Evolutionary conservation across 1,139 yeast genomes (phyloP).

Genomic region (Spathaspora jeffriesii): DNA sequence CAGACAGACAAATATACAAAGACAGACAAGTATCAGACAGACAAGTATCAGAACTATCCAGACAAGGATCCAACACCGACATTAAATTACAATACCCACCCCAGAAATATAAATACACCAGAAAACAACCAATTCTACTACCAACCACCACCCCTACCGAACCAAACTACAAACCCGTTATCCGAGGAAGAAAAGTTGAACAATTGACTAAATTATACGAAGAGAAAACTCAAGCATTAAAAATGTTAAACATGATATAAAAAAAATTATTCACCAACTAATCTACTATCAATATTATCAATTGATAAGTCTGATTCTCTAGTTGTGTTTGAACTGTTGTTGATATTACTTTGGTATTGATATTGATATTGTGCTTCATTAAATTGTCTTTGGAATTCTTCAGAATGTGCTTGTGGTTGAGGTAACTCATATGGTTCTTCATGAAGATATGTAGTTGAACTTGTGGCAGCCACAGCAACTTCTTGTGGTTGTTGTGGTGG

Average conservation of each 20-base stretch:
- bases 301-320: no score
- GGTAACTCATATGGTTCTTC: slow-evolving; percentile 16
- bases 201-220: slow-evolving; percentile 57
- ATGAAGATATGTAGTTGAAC: slow-evolving; percentile 33
- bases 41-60: slow-evolving; percentile 12
- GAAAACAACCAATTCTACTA: not conserved
- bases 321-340: slow-evolving; percentile 18
- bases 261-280: slow-evolving; percentile 40
- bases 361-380: slow-evolving; percentile 38
- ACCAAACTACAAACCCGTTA: slow-evolving; percentile 36
- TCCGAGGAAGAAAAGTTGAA: slow-evolving; percentile 55
- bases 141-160: not conserved
- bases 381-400: slow-evolving; percentile 40
- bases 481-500: slow-evolving; percentile 13
- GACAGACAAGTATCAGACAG: no score
- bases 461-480: slow-evolving; percentile 20
- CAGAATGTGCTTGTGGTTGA: slow-evolving; percentile 20
- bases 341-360: slow-evolving; percentile 23
- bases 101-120: slow-evolving; percentile 31
- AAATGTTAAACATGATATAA: slow-evolving; percentile 41
- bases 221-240: slow-evolving; percentile 55
- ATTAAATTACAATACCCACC: slow-evolving; percentile 38
- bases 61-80: not conserved
- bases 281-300: slow-evolving; percentile 48
- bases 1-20: no score